A percentile compares a stretch with the other conserved stretches of the same genome.
Conservation (phyloP, 1,139 yeast species). For the Candida sp. region DNA sequence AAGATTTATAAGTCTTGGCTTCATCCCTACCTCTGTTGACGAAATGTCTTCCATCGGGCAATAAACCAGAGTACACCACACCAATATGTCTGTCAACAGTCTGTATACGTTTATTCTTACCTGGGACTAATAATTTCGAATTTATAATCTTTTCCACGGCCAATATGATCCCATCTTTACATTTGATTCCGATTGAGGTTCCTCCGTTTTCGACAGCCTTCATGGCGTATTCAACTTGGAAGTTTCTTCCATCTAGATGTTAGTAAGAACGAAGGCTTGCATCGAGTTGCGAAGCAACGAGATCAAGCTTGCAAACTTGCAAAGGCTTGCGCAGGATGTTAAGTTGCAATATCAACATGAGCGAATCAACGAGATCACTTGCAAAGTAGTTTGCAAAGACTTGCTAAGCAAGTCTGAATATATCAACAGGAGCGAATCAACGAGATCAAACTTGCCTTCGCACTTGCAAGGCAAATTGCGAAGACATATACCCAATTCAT, state of each 20-base stretch:
- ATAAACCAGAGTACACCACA: conserved; percentile 88
- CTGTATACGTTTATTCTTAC: conserved; percentile 85
- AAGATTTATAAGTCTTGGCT: conserved; percentile 73
- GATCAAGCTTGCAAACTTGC: no score
- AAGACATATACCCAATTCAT: no score
- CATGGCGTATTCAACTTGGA: conserved; percentile 97
- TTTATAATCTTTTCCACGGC: conserved; percentile 94
- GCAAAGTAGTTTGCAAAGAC: no score
- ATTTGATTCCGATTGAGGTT: conserved; percentile 89
- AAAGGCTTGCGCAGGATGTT: no score
- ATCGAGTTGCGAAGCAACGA: no score
- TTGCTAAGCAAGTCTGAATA: no score
- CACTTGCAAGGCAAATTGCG: no score
- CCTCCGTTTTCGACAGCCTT: conserved; percentile 99
- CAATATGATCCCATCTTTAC: conserved; percentile 87
- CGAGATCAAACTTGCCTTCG: no score
- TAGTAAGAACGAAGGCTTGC: conserved; percentile 6
- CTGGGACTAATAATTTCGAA: conserved; percentile 86
- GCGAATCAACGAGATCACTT: no score
- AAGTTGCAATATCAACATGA: no score
- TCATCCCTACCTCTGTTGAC: conserved; percentile 93
- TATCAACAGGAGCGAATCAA: no score
- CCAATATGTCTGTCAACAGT: conserved; percentile 94
- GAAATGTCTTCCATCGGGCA: conserved; percentile 96
- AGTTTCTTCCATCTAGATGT: conserved; percentile 84